These are phyloP conservation scores for Clathrospora elynae DNA, from an alignment of 2,329 filamentous ascomycete genomes.

Conservation along the genomic window DNA sequence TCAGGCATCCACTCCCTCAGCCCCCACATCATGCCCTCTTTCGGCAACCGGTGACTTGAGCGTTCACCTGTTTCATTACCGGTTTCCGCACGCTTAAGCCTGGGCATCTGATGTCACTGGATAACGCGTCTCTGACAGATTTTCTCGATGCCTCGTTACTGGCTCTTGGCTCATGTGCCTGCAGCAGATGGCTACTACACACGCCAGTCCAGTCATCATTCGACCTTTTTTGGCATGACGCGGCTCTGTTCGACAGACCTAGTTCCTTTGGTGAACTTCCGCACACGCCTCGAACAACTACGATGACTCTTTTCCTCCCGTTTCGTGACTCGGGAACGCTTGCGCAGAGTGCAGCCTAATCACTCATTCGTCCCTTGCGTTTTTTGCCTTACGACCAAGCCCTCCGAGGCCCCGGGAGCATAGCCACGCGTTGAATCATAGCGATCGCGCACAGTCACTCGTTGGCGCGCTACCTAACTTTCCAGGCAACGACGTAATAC, in stretches of 20 bases:
- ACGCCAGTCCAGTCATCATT: conserved; percentile 17
- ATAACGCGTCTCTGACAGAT: conserved; percentile 18
- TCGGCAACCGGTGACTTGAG: conserved; percentile 33
- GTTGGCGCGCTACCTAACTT: conserved; percentile 22
- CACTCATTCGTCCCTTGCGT: conserved; percentile 20
- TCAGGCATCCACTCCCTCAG: conserved; percentile 21
- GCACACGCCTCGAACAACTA: conserved; percentile 2
- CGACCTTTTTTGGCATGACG: conserved; percentile 13
- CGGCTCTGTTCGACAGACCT: conserved; percentile 22
- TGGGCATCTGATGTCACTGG: conserved; percentile 25
- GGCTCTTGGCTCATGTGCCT: conserved; percentile 34
- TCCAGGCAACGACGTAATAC: conserved; percentile 34
- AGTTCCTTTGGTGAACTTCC: conserved; percentile 22
- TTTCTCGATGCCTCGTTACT: conserved; percentile 20
- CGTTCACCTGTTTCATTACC: conserved; percentile 24
- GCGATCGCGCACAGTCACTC: conserved; percentile 32
- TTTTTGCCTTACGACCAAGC: conserved; percentile 33
- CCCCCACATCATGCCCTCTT: conserved; percentile 31
- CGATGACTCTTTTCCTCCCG: conserved; percentile 34
- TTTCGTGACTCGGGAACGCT: conserved; percentile 8
- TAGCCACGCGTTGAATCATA: conserved; percentile 43
- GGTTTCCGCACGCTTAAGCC: conserved; percentile 23
- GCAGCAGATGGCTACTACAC: conserved; percentile 18
- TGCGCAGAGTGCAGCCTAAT: conserved; percentile 29
- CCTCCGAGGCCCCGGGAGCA: conserved; percentile 18